phyloP scores from a whole-genome alignment of 345 rosid genomes.

The Balakata baccata region DNA sequence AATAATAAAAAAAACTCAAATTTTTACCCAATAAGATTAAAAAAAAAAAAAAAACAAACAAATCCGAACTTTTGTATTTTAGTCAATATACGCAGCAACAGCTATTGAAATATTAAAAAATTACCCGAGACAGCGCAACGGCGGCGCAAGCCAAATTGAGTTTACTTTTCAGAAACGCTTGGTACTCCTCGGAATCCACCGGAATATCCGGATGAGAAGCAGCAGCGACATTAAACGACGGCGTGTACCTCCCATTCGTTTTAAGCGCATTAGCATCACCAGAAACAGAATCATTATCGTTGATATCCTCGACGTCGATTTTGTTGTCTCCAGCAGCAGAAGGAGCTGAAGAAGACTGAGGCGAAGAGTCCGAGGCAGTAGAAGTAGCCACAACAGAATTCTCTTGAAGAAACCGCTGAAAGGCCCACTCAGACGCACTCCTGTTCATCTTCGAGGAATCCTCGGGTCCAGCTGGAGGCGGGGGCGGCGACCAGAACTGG shows the following conservation, averaged over 20 bases:
- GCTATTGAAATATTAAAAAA: background rate
- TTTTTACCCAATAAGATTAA: too few relatives aligned
- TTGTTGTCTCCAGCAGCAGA: background rate
- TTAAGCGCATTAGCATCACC: background rate
- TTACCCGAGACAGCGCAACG: slow-evolving; percentile 32
- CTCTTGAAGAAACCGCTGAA: slow-evolving; percentile 25
- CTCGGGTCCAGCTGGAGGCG: background rate
- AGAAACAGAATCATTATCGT: background rate
- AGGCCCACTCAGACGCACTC: slow-evolving; percentile 33
- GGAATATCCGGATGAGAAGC: slow-evolving; percentile 13
- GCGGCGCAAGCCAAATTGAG: slow-evolving; percentile 34
- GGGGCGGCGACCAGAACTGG: slow-evolving; percentile 20
- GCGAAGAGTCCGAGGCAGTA: slow-evolving; percentile 3
- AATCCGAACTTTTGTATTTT: background rate
- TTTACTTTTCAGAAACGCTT: slow-evolving; percentile 26
- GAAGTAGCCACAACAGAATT: slow-evolving; percentile 8
- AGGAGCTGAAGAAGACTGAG: slow-evolving; percentile 14
- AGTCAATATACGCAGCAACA: background rate
- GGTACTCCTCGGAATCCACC: slow-evolving; percentile 30
- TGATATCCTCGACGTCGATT: background rate
- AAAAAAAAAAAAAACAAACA: background rate
- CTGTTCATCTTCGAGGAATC: slow-evolving; percentile 20
- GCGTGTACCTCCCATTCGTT: background rate
- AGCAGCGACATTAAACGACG: background rate
- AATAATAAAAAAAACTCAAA: background rate